Conservation (phyloP, 1,139 yeast species). For the Yamadazyma aaseri region DNA sequence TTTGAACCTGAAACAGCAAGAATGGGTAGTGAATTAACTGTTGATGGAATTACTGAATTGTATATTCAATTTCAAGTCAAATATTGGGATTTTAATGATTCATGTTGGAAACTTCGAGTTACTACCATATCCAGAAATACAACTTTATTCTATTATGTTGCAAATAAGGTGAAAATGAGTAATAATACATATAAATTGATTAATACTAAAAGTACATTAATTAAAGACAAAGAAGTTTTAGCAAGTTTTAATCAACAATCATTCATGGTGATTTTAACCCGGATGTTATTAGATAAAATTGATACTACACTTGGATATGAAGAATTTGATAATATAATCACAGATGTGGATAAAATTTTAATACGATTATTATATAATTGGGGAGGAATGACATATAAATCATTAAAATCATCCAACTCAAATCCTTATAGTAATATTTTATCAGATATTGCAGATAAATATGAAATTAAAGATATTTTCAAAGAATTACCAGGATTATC, state of each 20-base stretch:
- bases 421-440: constrained; percentile 26
- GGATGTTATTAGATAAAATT: constrained; percentile 33
- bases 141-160: constrained; percentile 22
- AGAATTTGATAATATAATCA: constrained; percentile 27
- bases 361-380: constrained; percentile 30
- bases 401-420: constrained; percentile 5
- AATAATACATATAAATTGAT: constrained; percentile 16
- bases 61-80: constrained; percentile 32
- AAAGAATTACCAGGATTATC: constrained; percentile 26
- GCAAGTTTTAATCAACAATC: constrained; percentile 32
- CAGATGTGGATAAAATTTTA: constrained; percentile 26
- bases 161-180: constrained; percentile 17
- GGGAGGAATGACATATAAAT: constrained; percentile 27
- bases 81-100: constrained; percentile 24
- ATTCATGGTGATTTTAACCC: constrained; percentile 30
- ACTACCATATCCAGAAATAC: constrained; percentile 32
- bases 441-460: constrained; percentile 14
- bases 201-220: constrained; percentile 20
- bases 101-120: constrained; percentile 27
- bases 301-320: constrained; percentile 38
- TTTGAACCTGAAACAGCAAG: constrained; percentile 34
- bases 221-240: constrained; percentile 27
- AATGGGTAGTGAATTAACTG: constrained; percentile 19
- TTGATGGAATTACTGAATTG: constrained; percentile 21
- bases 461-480: constrained; percentile 27